Evolutionary conservation across 305 asterid species (phyloP).

Genomic region (Fraxinus ornus): DNA sequence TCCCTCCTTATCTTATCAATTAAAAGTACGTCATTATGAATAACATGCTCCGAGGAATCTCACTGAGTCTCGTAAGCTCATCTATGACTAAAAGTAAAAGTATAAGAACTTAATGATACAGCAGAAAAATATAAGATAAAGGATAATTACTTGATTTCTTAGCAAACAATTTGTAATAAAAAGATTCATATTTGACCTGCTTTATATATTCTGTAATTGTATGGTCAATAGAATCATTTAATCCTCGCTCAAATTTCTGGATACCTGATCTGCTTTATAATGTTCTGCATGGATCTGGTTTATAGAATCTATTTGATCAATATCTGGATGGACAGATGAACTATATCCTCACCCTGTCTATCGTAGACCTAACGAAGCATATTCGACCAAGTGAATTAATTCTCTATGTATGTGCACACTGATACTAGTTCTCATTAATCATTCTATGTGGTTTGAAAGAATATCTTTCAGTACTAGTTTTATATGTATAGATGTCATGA

Average conservation of each 20-base stretch:
- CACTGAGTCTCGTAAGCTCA: neutral
- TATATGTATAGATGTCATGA: neutral
- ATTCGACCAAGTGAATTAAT: neutral
- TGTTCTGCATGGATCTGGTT: neutral
- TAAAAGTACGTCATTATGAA: neutral
- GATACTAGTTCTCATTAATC: neutral
- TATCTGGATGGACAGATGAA: neutral
- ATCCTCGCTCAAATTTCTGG: neutral
- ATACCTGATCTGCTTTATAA: neutral
- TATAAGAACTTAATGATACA: neutral
- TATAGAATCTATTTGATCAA: neutral
- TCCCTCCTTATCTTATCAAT: neutral
- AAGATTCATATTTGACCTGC: neutral
- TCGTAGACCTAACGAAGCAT: neutral
- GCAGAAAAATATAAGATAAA: neutral
- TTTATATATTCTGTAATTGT: neutral
- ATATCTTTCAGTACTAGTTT: neutral
- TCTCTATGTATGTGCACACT: neutral
- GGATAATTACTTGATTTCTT: neutral
- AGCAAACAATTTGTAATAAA: neutral
- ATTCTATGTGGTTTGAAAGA: neutral
- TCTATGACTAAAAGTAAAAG: neutral
- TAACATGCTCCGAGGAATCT: neutral
- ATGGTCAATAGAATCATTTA: neutral
- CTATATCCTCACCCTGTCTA: neutral